Base-by-base conservation (phyloP, 345 rosid species). In the Rhodomyrtus tomentosa region DNA sequence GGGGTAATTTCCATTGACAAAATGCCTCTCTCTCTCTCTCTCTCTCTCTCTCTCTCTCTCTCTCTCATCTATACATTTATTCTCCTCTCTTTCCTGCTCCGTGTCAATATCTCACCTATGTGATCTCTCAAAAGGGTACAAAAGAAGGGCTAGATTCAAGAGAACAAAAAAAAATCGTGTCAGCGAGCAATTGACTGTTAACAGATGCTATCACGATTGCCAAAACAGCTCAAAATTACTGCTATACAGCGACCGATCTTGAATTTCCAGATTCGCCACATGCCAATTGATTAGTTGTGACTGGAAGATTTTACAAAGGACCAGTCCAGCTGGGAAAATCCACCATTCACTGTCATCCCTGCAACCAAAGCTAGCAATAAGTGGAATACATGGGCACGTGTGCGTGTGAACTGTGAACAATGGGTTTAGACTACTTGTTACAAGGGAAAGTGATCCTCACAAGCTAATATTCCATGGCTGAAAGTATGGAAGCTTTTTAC, bases 281-380 rank as follows among this genome's bases (percentile, higher is more conserved):
- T 96, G 99, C 95, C 98, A 94, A 85, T 97, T 97, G 87, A 96
- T 89, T 74, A 96, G 99, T 87, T 95, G 98, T 14, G 99, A 94
- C 82, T 97, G 99, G 76, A 97, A 87, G 81, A 93, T 89, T 88
- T 97, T 97, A 90, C 98, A 97, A 48, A 94, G 82, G 80, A 97
- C 99, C 86, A 97, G 90, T 80, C 94, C 98, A 40, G 92, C 98
- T 29, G 99, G 99, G 87, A 97, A 96, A 85, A 97, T 91, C 99
- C 99, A 96, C 99, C 99, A 94, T 87, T 96, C 99, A 85, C 98
- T 95, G 87, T 97, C 99, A 87, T 96, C 99, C 98, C 99, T 97
- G 96, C 93, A 89, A 59, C 85, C 83, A 85, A 80, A 54, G 62
- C 5, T 45, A 82, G 36, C 18, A 40, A 81, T 18, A 51, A 81